These are phyloP conservation scores for Brettanomyces naardenensis DNA, from an alignment of 805 yeast species.

Conservation along the genomic window DNA sequence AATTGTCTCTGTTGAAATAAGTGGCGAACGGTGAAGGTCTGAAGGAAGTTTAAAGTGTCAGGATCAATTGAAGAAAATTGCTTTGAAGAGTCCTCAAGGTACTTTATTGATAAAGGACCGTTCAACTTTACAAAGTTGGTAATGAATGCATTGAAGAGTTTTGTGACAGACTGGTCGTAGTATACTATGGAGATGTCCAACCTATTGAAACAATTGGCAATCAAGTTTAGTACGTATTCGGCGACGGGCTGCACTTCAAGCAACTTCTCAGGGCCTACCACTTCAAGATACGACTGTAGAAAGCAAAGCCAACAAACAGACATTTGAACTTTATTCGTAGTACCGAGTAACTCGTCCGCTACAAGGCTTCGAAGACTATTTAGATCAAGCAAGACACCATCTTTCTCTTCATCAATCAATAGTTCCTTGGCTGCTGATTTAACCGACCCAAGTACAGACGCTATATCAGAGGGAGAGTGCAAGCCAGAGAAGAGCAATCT, in stretches of 20 bases:
- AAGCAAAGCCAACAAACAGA: conserved; percentile 2
- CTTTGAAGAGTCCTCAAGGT: conserved; percentile 3
- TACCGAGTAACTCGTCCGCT: not conserved
- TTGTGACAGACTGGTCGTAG: not conserved
- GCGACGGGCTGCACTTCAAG: not conserved
- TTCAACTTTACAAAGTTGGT: not conserved
- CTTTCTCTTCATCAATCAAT: not conserved
- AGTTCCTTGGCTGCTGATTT: not conserved
- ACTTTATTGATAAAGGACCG: not conserved
- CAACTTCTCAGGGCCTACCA: not conserved
- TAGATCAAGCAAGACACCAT: not conserved
- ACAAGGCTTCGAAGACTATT: not conserved
- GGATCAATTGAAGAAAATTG: not conserved
- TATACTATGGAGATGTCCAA: conserved; percentile 4
- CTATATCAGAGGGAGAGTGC: not conserved
- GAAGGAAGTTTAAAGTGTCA: conserved; percentile 6
- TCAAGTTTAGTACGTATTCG: not conserved
- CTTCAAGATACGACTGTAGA: not conserved
- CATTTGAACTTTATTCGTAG: not conserved
- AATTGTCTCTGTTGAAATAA: conserved; percentile 5
- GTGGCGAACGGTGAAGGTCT: conserved; percentile 5
- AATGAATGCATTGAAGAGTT: conserved; percentile 6
- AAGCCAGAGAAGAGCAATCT: too few relatives aligned
- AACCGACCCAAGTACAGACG: not conserved
- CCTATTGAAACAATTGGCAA: conserved; percentile 1